A percentile compares a stretch with the other conserved stretches of the same genome.
Conservation (phyloP, 2,329 filamentous ascomycete genomes). For the Colletotrichum liaoningense region DNA sequence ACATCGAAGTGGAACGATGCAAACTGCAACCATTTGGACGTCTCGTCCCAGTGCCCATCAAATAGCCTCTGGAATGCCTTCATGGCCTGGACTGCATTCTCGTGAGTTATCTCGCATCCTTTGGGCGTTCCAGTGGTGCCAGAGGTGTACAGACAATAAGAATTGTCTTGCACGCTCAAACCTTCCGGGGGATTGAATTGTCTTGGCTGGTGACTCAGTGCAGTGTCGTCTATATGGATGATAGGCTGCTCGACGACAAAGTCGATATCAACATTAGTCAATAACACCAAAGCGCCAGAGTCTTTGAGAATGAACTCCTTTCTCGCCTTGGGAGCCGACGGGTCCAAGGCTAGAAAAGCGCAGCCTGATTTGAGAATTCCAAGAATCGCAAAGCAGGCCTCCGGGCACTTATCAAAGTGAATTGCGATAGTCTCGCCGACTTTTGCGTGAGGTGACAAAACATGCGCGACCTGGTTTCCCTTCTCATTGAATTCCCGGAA, state of each 20-base stretch:
- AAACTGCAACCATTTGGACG: conserved; percentile 90
- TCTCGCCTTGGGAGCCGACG: conserved; percentile 76
- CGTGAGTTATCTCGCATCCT: conserved; percentile 88
- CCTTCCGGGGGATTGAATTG: conserved; percentile 43
- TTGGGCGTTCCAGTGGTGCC: conserved; percentile 90
- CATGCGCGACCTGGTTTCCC: conserved; percentile 78
- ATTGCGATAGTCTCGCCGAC: conserved; percentile 76
- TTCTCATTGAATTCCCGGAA: conserved; percentile 78
- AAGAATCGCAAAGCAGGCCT: conserved; percentile 85
- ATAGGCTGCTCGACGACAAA: conserved; percentile 48
- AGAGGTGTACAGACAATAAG: conserved; percentile 89
- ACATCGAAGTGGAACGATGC: conserved; percentile 96
- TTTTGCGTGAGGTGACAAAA: conserved; percentile 63
- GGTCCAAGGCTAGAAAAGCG: conserved; percentile 84
- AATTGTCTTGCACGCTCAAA: conserved; percentile 62
- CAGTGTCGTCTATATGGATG: conserved; percentile 46
- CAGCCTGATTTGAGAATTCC: conserved; percentile 87
- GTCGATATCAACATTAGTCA: conserved; percentile 61
- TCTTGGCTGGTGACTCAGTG: conserved; percentile 40
- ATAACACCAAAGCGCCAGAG: conserved; percentile 71
- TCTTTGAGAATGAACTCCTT: conserved; percentile 84
- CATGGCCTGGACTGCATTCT: conserved; percentile 91
- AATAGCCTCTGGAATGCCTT: conserved; percentile 87
- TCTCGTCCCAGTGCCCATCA: conserved; percentile 74
- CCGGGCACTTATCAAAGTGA: conserved; percentile 86